Conservation (phyloP, 768 basidiomycete genomes). For the Lactarius vividus region DNA sequence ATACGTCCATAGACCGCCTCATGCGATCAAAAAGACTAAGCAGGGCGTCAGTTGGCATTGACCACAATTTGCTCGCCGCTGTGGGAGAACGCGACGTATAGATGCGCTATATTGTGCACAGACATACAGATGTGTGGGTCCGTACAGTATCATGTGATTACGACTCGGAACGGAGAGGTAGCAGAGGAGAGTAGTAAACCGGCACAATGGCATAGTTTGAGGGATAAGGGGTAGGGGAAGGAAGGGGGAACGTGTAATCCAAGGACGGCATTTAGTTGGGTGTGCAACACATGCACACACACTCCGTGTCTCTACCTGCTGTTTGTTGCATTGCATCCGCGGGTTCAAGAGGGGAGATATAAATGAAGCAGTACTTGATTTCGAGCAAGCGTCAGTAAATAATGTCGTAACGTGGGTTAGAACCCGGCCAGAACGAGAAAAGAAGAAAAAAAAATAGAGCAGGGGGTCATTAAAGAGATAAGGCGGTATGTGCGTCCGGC, state of each 20-base stretch:
- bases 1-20: background rate
- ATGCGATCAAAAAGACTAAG: background rate
- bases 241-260: conserved; percentile 3
- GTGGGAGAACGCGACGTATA: background rate
- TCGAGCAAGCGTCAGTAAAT: conserved; percentile 16
- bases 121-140: conserved; percentile 20
- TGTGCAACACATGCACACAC: background rate
- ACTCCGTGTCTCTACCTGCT: conserved; percentile 5
- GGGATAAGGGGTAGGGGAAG: background rate
- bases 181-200: background rate
- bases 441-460: background rate
- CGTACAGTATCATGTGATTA: conserved; percentile 14
- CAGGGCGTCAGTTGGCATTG: background rate
- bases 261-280: background rate
- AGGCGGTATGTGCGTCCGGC: conserved; percentile 18
- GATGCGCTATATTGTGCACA: conserved; percentile 14
- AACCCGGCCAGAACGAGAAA: conserved; percentile 1
- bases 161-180: background rate
- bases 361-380: conserved; percentile 10
- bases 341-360: conserved; percentile 7
- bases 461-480: conserved; percentile 4
- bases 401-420: conserved; percentile 6
- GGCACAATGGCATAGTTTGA: background rate
- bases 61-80: background rate
- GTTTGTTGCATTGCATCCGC: conserved; percentile 8